These are phyloP conservation scores for Colletotrichum caudatum DNA, from an alignment of 2,329 filamentous ascomycete species.

Conservation along the genomic window DNA sequence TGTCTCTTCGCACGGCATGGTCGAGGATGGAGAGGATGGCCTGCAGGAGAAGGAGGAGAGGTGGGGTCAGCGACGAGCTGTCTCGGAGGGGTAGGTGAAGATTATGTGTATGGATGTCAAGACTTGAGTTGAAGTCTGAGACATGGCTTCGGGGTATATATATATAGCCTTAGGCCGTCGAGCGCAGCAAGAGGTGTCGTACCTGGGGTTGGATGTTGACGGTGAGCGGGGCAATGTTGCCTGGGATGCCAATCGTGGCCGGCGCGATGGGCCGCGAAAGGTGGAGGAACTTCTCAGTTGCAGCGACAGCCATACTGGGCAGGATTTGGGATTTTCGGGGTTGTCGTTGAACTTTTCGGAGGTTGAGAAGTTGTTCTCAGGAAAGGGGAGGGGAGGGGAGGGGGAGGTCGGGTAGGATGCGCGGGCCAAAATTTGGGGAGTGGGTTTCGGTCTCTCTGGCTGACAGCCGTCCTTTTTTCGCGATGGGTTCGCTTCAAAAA, in stretches of 20 bases:
- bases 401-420: constrained; percentile 32
- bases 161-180: constrained; percentile 3
- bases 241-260: constrained; percentile 80
- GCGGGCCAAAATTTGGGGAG: constrained; percentile 42
- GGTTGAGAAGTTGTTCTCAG: constrained; percentile 42
- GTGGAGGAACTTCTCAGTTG: constrained; percentile 90
- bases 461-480: constrained; percentile 16
- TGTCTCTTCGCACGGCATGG: constrained; percentile 90
- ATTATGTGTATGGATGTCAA: constrained; percentile 8
- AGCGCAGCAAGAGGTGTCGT: constrained; percentile 51
- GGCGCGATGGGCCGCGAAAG: constrained; percentile 92
- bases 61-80: constrained; percentile 25
- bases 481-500: constrained; percentile 32
- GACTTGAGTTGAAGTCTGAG: constrained; percentile 1
- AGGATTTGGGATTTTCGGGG: constrained; percentile 42
- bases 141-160: constrained; percentile 17
- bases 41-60: constrained; percentile 51
- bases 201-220: constrained; percentile 97
- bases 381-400: constrained; percentile 37
- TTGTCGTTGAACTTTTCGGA: constrained; percentile 17
- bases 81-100: not conserved
- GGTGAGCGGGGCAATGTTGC: constrained; percentile 89
- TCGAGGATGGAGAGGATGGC: constrained; percentile 85
- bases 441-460: constrained; percentile 42
- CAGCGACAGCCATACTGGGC: constrained; percentile 79